Evolutionary conservation across 2,329 filamentous ascomycete genomes (phyloP), one percentile per base, ranked within the genome.

Genomic region (Intubia oerlemansii): DNA sequence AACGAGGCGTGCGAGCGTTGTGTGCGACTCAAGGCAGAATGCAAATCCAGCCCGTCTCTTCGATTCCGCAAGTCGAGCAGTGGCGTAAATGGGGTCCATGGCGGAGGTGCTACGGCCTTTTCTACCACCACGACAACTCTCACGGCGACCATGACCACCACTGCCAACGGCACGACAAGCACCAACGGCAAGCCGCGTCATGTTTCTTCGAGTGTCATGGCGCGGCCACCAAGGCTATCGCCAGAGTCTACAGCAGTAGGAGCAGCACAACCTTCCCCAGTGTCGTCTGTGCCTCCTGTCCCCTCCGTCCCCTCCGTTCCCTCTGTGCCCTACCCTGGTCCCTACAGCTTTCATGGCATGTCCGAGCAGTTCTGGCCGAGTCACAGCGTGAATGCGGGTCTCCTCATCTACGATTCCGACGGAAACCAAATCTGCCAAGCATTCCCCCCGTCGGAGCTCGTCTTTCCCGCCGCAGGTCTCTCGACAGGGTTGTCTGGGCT

Each of bases 31-130:
- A 49, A 49, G 27, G 44, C 48, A 4, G 44, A 51, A 34, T 58
- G 54, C 46, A 56, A 47, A 34, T 56, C 48, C 17, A 58, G 53
- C 34, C 53, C 51, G 3, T 57, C 53, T 4, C 24, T 41, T n/a
- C 35, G 38, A 2, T 39, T 36, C 24, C 33, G 36, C 12, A 35
- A 34, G 20, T 37, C 43, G 2, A 29, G 22, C n/a, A 33, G 7
- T 7, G 12, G 28, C 14, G n/a, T n/a, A n/a, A n/a, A n/a, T n/a
- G n/a, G n/a, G n/a, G n/a, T n/a, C n/a, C n/a, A n/a, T n/a, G n/a
- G n/a, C n/a, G n/a, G n/a, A n/a, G n/a, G n/a, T n/a, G n/a, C n/a
- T n/a, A n/a, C n/a, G n/a, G n/a, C n/a, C n/a, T n/a, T n/a, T n/a
- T n/a, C n/a, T n/a, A n/a, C n/a, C n/a, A n/a, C n/a, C n/a, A n/a